Base-by-base conservation (phyloP, 1,284 basidiomycete species). In the Coniferiporia weirii region DNA sequence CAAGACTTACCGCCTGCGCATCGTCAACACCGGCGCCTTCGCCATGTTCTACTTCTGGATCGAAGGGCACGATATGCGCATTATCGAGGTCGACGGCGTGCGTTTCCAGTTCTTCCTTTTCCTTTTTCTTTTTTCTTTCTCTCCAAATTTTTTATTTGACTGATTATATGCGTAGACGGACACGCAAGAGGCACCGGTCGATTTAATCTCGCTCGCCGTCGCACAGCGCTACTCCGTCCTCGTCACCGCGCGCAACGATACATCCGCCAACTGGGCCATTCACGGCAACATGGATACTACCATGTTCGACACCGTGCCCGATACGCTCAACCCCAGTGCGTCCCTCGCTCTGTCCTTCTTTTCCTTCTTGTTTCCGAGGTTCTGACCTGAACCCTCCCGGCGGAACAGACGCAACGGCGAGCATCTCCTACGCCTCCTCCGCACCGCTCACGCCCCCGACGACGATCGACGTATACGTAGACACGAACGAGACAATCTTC, bases 181-280 rank as follows among this genome's bases (percentile, higher is more conserved):
- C 71, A 78, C 86, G 1, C 78, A 89, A 67, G 85, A 87, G 62
- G 87, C 77, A 56, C 78, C 84, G 0, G 83, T 86, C 60, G 87
- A 92, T 67, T 70, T 87, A 36, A 66, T 98, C 54, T 80, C 83
- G 46, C 63, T 97, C 60, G 80, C 91, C 4, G 92, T 90, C 50
- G 95, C 95, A 0, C 95, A 98, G 72, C 85, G 95, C n/a, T 97
- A 95, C 74, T 95, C 93, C 0, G 76, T 98, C 53, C 84, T 98
- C 51, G 91, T 98, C 52, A 89, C 87, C 19, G 94, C 96, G 9
- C 84, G 89, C 58, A 93, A 95, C 71, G 91, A 94, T 66, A 89
- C 91, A 0, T 76, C 76, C 13, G 73, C 80, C 19, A 97, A 98
- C 77, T 98, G 88, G 84, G 84, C 82, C 47, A 84, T 99, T 63